Percentiles rank a stretch among this genome's conserved stretches.
These are phyloP conservation scores for Blastobotrys attinorum DNA, from an alignment of 805 yeast species.

Conservation along the genomic window DNA sequence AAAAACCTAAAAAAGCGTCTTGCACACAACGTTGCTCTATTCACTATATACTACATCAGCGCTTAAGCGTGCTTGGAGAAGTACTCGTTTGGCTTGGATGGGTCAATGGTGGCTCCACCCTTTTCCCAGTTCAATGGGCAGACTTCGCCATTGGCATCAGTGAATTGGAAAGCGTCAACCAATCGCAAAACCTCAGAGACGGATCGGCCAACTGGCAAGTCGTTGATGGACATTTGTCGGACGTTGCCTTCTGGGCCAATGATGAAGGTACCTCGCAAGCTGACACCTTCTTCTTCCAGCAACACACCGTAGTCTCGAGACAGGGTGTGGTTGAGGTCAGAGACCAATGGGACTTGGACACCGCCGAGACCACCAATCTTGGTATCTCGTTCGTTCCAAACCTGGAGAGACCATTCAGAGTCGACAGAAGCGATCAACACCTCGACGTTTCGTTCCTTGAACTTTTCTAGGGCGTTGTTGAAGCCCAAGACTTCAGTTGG, in stretches of 20 bases:
- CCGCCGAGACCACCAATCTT: slow-evolving; percentile 98
- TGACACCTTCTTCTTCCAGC: slow-evolving; percentile 92
- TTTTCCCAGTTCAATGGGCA: slow-evolving; percentile 99
- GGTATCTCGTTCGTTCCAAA: slow-evolving; percentile 96
- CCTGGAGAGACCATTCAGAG: slow-evolving; percentile 94
- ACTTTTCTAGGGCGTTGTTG: slow-evolving; percentile 90
- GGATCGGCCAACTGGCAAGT: slow-evolving; percentile 98
- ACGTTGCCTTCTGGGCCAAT: slow-evolving; percentile 93
- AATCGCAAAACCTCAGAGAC: slow-evolving; percentile 97
- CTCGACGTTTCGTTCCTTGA: slow-evolving; percentile 78
- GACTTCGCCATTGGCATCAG: slow-evolving; percentile 98
- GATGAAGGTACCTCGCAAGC: slow-evolving; percentile 95
- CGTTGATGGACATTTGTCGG: slow-evolving; percentile 97
- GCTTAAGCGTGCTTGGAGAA: slow-evolving; percentile 31
- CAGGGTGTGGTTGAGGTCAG: slow-evolving; percentile 94
- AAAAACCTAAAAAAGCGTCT: no score
- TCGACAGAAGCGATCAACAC: slow-evolving; percentile 96
- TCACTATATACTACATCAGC: no score
- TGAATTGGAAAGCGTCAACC: slow-evolving; percentile 98
- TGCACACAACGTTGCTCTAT: no score
- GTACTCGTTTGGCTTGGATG: slow-evolving; percentile 71
- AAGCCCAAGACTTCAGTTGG: slow-evolving; percentile 99
- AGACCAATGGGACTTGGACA: slow-evolving; percentile 86
- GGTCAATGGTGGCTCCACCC: slow-evolving; percentile 88
- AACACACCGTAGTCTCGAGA: slow-evolving; percentile 97